phyloP scores from a whole-genome alignment of 176 grass and related monocot genomes.

The Aegilops bicornis region DNA sequence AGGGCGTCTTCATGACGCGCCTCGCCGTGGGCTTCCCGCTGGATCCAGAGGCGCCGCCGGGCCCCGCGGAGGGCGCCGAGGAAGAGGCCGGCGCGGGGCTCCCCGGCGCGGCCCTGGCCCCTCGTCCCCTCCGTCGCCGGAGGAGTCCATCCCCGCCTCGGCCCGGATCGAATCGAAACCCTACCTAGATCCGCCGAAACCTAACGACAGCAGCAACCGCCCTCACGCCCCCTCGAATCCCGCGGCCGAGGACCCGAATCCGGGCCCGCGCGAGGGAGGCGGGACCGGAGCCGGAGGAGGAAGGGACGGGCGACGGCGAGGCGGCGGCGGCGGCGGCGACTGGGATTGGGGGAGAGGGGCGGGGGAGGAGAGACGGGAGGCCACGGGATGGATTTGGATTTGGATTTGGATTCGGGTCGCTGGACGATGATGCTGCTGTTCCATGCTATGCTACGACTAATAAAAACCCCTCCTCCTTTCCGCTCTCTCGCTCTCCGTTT shows the following conservation, averaged over 20 bases:
- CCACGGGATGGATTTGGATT: conserved; percentile 45
- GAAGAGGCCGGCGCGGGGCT: conserved; percentile 22
- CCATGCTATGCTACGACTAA: conserved; percentile 39
- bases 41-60: conserved; percentile 43
- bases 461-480: conserved; percentile 41
- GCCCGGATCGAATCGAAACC: conserved; percentile 21
- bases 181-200: conserved; percentile 45
- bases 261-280: background rate
- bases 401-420: conserved; percentile 39
- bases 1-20: conserved; percentile 96
- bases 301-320: background rate
- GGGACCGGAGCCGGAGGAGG: background rate
- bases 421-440: conserved; percentile 2
- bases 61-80: conserved; percentile 14
- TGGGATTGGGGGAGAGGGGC: background rate
- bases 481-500: conserved; percentile 28
- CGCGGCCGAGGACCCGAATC: background rate
- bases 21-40: conserved; percentile 54
- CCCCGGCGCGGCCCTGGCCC: conserved; percentile 23
- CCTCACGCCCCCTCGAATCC: background rate
- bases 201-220: background rate
- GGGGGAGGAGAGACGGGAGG: conserved; percentile 36
- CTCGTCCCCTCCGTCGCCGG: conserved; percentile 57
- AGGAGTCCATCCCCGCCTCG: conserved; percentile 59
- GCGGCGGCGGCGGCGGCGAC: background rate